Evolutionary conservation across 306 rosid species (phyloP), one percentile per base, ranked within the genome.

Genomic region (Prunus campanulata): DNA sequence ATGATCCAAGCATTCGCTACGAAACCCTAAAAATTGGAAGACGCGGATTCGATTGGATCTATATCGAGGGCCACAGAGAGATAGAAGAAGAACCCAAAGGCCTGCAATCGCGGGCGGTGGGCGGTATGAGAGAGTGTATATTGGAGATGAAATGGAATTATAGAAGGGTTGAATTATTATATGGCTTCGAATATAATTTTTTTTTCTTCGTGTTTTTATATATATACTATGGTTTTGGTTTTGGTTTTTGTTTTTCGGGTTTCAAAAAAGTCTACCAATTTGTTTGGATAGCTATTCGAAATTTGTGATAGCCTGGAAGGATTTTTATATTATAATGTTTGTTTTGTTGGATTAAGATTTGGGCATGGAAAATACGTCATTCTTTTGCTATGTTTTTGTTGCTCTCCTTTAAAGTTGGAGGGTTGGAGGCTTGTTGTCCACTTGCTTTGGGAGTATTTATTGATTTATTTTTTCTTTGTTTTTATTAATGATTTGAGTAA

Each of bases 51-150:
- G 83, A 72, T 60, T 72, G 80, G 92, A 93, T 91, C 88, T 85
- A 79, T 9, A 86, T 78, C 81, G 78, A 79, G 59, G 66, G 82
- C 51, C 13, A 16, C 60, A 39, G 59, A 61, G 68, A 72, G 27
- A 56, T 27, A 68, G 62, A 77, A 72, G 75, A 78, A 64, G 70
- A 79, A 68, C 76, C 42, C 47, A 48, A 76, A 77, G 67, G 83
- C 88, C 90, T 80, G 87, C 86, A 86, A 90, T 91, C 87, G 93
- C 88, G 83, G 86, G 49, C 78, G 57, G 27, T 25, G 29, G 29
- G 72, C 77, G 74, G 70, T 59, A 78, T 35, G 66, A 39, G 80
- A 0, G 51, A 51, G 78, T 72, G 81, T 78, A 62, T 50, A 66
- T 49, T 68, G 55, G 79, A 60, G 68, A 59, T 16, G 77, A 73